Evolutionary conservation across 495 filamentous ascomycete genomes (phyloP).

Genomic region (Aspergillus saccharolyticus): DNA sequence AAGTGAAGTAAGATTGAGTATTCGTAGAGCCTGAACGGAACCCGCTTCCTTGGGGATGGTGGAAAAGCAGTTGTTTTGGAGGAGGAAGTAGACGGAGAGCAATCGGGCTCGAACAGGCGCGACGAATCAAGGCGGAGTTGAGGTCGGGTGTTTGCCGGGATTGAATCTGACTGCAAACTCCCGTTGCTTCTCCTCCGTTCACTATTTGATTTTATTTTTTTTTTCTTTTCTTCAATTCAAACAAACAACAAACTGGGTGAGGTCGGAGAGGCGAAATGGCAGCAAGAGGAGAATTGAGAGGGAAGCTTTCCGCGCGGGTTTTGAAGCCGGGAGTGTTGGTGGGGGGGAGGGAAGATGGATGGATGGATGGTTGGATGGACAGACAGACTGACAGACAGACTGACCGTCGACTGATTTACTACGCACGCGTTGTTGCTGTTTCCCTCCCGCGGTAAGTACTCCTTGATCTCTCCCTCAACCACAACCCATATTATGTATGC

Average conservation of each 20-base stretch:
- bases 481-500: too few species aligned
- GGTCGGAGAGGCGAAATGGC: not conserved
- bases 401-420: too few species aligned
- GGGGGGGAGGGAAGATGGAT: too few species aligned
- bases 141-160: not conserved
- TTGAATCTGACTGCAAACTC: not conserved
- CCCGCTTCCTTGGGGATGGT: not conserved
- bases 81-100: not conserved
- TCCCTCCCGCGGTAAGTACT: too few species aligned
- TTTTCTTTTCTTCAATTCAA: too few species aligned
- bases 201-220: too few species aligned
- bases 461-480: too few species aligned
- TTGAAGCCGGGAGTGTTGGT: not conserved
- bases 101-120: not conserved
- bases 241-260: too few species aligned
- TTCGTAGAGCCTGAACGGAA: not conserved
- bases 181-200: too few species aligned
- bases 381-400: too few species aligned
- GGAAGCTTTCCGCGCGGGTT: constrained; percentile 4
- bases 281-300: constrained; percentile 4
- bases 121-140: not conserved
- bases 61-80: not conserved
- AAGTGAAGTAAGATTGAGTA: not conserved
- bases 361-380: too few species aligned
- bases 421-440: too few species aligned